Conservation (phyloP, 768 basidiomycete species). For the Podaxis sp. region DNA sequence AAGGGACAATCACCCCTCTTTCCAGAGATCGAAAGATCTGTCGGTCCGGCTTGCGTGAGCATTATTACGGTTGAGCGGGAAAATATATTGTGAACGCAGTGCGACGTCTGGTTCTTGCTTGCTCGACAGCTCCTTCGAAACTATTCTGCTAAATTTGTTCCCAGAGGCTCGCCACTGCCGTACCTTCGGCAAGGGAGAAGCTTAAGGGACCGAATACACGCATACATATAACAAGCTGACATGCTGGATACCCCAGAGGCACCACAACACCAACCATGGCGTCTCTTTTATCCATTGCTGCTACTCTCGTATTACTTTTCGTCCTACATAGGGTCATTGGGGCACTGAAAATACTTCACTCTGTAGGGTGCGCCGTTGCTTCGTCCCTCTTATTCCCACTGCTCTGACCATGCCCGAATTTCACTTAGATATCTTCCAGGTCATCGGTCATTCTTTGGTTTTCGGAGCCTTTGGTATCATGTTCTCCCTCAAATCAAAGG, state of each 20-base stretch:
- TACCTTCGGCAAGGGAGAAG: neutral
- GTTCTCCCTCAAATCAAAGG: slow-evolving; percentile 29
- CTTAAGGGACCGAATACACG: no score
- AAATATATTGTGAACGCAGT: neutral
- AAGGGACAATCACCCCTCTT: neutral
- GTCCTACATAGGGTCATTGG: slow-evolving; percentile 7
- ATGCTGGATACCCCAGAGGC: neutral
- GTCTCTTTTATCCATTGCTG: slow-evolving; percentile 4
- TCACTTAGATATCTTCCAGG: slow-evolving; percentile 33
- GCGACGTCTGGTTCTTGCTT: neutral
- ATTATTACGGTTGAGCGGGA: slow-evolving; percentile 3
- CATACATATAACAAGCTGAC: no score
- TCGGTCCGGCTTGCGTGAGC: slow-evolving; percentile 14
- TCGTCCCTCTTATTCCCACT: neutral
- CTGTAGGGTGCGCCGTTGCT: slow-evolving; percentile 27
- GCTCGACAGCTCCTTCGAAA: no score
- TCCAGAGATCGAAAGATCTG: neutral
- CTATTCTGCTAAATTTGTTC: neutral
- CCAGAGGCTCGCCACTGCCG: neutral
- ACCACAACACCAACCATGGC: neutral
- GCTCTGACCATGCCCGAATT: neutral
- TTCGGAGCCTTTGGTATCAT: slow-evolving; percentile 23
- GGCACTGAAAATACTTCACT: slow-evolving; percentile 12
- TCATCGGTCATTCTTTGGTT: slow-evolving; percentile 28
- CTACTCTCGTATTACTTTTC: slow-evolving; percentile 1